These are phyloP conservation scores for Corylus americana DNA, from an alignment of 306 rosid genomes.

Conservation along the genomic window DNA sequence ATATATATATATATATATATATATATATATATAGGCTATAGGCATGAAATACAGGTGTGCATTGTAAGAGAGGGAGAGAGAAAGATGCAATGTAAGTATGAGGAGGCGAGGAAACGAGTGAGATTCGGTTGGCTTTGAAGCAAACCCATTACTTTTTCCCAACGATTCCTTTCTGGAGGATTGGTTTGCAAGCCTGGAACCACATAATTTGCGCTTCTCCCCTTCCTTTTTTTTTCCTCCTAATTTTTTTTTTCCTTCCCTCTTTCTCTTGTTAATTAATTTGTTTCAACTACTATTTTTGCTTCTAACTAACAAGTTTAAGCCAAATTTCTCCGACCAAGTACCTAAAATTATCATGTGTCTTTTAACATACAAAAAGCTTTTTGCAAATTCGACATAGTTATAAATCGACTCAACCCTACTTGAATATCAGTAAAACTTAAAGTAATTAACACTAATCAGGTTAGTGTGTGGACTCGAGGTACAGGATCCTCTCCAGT, in stretches of 20 bases:
- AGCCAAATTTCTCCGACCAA: no score
- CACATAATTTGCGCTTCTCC: constrained; percentile 49
- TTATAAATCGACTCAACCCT: no score
- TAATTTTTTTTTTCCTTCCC: constrained; percentile 21
- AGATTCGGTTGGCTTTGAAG: constrained; percentile 99
- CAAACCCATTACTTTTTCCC: constrained; percentile 86
- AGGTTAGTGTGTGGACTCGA: no score
- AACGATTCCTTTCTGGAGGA: constrained; percentile 87
- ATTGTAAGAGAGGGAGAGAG: constrained; percentile 21
- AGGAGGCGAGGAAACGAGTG: constrained; percentile 77
- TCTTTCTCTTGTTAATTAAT: not conserved
- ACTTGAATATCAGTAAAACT: no score
- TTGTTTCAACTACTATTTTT: not conserved
- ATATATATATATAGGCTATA: constrained; percentile 21
- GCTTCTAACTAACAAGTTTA: not conserved
- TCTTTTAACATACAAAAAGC: no score
- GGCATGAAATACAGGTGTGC: constrained; percentile 24
- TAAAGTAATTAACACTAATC: no score
- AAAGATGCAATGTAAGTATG: constrained; percentile 59
- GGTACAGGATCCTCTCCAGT: no score
- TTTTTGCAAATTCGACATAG: no score
- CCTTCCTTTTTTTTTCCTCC: not conserved
- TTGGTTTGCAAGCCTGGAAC: constrained; percentile 96
- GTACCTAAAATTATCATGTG: no score
- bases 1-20: constrained; percentile 25